Base-by-base conservation (phyloP, 305 asterid species). In the Fraxinus greggii region DNA sequence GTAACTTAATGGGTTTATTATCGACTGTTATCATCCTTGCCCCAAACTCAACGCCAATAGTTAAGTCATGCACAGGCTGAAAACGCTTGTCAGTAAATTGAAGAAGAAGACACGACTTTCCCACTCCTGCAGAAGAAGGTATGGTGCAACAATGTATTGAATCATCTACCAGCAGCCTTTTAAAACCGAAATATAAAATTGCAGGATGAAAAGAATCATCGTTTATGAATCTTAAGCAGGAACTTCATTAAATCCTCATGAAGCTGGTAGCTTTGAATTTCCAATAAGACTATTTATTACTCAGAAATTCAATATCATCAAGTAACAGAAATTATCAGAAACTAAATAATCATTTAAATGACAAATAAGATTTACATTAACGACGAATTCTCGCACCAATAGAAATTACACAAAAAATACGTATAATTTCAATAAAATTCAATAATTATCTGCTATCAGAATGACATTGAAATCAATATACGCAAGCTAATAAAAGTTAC, bases 1-100 rank as follows among this genome's bases (percentile, higher is more conserved):
- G 94, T 77, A 89, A 92, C 87, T 91, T 91, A 29, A 89, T 87
- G 36, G 93, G 94, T 84, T 88, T 89, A 86, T 88, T 87, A 76
- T 91, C 93, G 12, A 91, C 89, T 29, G 91, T 89, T 59, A 91
- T 88, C 94, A 89, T 89, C 83, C 93, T 83, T n/a, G 93, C 94
- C 28, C 94, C 94, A 82, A 91, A 91, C 83, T 91, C 94, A 15
- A 91, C 94, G 79, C 94, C 94, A 74, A 88, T 91, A 33, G 94
- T 91, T 84, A 91, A 88, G 86, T 91, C 93, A 73, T 91, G 93
- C 81, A 91, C 93, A 0, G 93, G 94, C 90, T 91, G 94, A 89
- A 91, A 91, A 45, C 93, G 92, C 84, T 91, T 89, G 87, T 91
- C 94, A 0, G 93, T 91, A 24, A 89, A 91, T 79, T 91, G 94